Base-by-base conservation (phyloP, 163 green algal genomes). In the Volvox carteri region DNA sequence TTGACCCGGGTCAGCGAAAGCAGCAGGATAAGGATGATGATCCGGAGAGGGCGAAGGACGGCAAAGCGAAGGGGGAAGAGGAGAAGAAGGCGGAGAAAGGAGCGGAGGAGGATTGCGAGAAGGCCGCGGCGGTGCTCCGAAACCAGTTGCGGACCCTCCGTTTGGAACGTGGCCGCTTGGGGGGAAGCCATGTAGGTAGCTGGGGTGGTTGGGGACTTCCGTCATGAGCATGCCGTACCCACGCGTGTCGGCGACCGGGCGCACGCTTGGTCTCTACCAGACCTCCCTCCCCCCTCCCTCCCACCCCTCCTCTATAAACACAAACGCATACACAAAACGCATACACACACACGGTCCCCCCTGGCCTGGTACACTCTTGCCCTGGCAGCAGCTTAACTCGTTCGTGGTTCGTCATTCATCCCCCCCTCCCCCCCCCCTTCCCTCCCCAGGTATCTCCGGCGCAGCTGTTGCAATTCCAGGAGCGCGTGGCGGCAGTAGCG, bases 401-500 rank as follows among this genome's bases (percentile, higher is more conserved):
- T n/a, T n/a, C n/a, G n/a, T n/a, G n/a, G n/a, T n/a, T n/a, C n/a
- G n/a, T n/a, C n/a, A n/a, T n/a, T n/a, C n/a, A n/a, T n/a, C n/a
- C 50, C 50, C 16, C 50, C 50, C 50, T 58, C 50, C 50, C 50
- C 50, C 50, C 50, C 16, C 50, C 50, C 16, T 58, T 58, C 50
- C 50, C 50, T 58, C 50, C 50, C 50, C 78, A 75, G 78, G 60
- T 91, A 67, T 30, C 65, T 0, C 58, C 86, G 0, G 67, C 76
- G 16, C 58, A 90, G 86, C 48, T 87, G 86, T 11, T 74, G 48
- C 62, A 73, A 18, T 78, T 84, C 76, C 86, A 60, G n/a, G 76
- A 84, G 52, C 65, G 77, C 7, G 60, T 79, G 28, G 19, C 35
- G 56, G 76, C 19, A 4, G 85, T 86, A 33, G 60, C 23, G 28